Conservation (phyloP, 352 stramenopile species). For the Globisporangium parvum region DNA sequence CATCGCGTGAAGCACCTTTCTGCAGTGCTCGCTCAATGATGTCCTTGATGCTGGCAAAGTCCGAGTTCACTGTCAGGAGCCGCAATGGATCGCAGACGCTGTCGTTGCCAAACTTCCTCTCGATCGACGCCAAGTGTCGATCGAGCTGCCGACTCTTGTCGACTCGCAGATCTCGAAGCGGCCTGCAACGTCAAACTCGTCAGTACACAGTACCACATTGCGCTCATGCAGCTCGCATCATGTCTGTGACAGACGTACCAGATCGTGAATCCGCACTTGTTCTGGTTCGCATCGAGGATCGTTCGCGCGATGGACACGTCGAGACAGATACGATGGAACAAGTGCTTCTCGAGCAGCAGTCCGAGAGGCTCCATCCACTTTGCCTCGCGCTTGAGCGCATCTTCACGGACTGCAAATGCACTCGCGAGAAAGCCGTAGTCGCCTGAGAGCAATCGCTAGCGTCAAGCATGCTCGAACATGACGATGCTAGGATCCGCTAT, state of each 20-base stretch:
- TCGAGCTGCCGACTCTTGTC: not conserved
- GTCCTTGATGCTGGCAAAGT: not conserved
- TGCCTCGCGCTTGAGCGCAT: not conserved
- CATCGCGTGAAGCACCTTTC: not conserved
- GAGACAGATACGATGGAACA: conserved; percentile 12
- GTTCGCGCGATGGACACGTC: not conserved
- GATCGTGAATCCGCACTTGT: conserved; percentile 6
- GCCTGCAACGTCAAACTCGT: not conserved
- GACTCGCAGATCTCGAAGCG: not conserved
- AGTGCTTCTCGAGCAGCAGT: conserved; percentile 13
- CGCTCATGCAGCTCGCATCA: too few relatives aligned
- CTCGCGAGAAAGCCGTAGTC: not conserved
- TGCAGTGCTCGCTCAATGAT: not conserved
- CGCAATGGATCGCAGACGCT: not conserved
- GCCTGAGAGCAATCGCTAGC: not conserved
- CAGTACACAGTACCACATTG: too few relatives aligned
- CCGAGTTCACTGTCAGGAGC: not conserved
- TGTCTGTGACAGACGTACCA: not conserved
- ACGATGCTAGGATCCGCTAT: not conserved
- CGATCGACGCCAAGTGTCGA: not conserved
- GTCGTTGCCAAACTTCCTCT: not conserved
- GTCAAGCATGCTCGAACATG: too few relatives aligned
- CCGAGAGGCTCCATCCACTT: conserved; percentile 10
- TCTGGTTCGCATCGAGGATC: conserved; percentile 2
- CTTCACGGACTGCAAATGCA: not conserved